These are phyloP conservation scores for Stachybotrys elegans DNA, from an alignment of 2,329 filamentous ascomycete species.

Conservation along the genomic window DNA sequence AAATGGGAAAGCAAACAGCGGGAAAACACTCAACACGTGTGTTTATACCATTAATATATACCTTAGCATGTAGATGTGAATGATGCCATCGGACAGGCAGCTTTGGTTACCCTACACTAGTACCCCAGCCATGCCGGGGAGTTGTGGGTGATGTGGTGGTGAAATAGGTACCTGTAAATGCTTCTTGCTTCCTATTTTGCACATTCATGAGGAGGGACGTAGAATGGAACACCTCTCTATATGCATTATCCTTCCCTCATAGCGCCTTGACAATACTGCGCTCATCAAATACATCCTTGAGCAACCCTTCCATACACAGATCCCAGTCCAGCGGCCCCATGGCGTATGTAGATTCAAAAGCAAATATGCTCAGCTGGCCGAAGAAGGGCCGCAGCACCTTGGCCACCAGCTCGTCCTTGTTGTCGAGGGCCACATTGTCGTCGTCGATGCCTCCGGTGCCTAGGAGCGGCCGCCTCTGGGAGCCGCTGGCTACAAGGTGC, in stretches of 20 bases:
- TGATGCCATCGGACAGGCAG: no score
- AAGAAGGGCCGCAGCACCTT: constrained; percentile 85
- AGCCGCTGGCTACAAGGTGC: constrained; percentile 27
- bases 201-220: no score
- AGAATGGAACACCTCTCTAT: no score
- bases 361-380: constrained; percentile 83
- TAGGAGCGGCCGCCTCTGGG: constrained; percentile 43
- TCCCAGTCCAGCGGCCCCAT: constrained; percentile 68
- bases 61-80: no score
- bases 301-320: constrained; percentile 56
- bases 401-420: constrained; percentile 64
- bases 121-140: no score
- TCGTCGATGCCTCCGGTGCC: constrained; percentile 50
- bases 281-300: constrained; percentile 78
- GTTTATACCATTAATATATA: no score
- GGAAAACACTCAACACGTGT: no score
- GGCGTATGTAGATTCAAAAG: constrained; percentile 88
- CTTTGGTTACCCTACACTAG: no score
- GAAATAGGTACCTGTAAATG: no score
- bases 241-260: constrained; percentile 26
- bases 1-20: no score
- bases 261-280: constrained; percentile 59
- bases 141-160: no score
- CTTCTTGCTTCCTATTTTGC: no score
- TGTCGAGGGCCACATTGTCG: constrained; percentile 51